phyloP scores from a whole-genome alignment of 495 filamentous ascomycete genomes.

The Aspergillus campestris region DNA sequence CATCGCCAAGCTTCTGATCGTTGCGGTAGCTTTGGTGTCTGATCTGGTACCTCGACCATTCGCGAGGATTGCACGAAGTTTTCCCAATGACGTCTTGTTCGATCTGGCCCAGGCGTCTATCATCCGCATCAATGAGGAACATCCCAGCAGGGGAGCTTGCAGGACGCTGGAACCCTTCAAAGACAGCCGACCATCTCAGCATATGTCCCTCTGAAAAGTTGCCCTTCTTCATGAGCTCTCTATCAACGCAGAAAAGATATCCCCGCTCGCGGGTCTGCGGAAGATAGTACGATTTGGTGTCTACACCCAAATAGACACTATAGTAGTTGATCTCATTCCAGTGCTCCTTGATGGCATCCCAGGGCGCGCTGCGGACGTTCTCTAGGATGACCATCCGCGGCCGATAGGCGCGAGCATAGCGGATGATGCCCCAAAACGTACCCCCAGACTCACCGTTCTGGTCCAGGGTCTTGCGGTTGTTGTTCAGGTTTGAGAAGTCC shows the following conservation, averaged over 20 bases:
- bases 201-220: slow-evolving; percentile 8
- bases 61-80: slow-evolving; percentile 2
- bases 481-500: slow-evolving; percentile 50
- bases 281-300: slow-evolving; percentile 71
- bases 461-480: slow-evolving; percentile 30
- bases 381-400: slow-evolving; percentile 66
- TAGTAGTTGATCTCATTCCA: slow-evolving; percentile 51
- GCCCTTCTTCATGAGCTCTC: slow-evolving; percentile 15
- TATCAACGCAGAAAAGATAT: slow-evolving; percentile 62
- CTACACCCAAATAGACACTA: slow-evolving; percentile 35
- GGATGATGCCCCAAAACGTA: slow-evolving; percentile 58
- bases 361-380: slow-evolving; percentile 60
- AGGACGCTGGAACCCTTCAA: slow-evolving; percentile 41
- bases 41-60: slow-evolving; percentile 51
- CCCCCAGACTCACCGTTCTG: slow-evolving; percentile 58
- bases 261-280: slow-evolving; percentile 69
- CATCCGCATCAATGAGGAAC: slow-evolving; percentile 53
- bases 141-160: slow-evolving; percentile 56
- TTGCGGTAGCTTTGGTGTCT: slow-evolving; percentile 47
- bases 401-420: slow-evolving; percentile 44
- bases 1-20: slow-evolving; percentile 37
- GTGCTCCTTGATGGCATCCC: slow-evolving; percentile 43
- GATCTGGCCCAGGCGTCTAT: slow-evolving; percentile 45
- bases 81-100: slow-evolving; percentile 27
- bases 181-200: slow-evolving; percentile 25